Percentiles rank a stretch among this genome's conserved stretches.
Conservation (phyloP, 148 eudicot genomes). For the Pharnaceum exiguum region DNA sequence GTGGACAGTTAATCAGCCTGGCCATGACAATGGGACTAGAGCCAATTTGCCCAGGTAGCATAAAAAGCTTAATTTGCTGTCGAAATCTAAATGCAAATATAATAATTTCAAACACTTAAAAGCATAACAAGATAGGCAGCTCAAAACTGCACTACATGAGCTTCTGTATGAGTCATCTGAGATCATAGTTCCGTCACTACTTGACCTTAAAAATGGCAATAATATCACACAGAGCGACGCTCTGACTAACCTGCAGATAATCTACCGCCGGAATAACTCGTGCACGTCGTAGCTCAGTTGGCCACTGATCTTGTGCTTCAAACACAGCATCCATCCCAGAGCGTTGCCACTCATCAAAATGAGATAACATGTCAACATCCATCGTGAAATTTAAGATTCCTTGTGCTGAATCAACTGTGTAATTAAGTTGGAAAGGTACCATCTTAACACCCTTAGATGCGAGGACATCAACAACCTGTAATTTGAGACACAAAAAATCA, state of each 20-base stretch:
- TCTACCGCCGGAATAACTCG: conserved; percentile 85
- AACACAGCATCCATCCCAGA: conserved; percentile 53
- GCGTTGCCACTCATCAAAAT: conserved; percentile 93
- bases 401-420: conserved; percentile 76
- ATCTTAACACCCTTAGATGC: conserved; percentile 76
- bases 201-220: too few relatives aligned
- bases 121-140: too few relatives aligned
- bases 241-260: conserved; percentile 64
- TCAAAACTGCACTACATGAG: too few relatives aligned
- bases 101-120: too few relatives aligned
- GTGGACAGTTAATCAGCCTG: too few relatives aligned
- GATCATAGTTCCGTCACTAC: too few relatives aligned
- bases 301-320: conserved; percentile 99
- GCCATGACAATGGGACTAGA: too few relatives aligned
- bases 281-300: conserved; percentile 75
- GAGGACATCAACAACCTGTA: conserved; percentile 73
- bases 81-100: too few relatives aligned
- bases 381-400: conserved; percentile 83
- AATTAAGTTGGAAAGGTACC: conserved; percentile 79
- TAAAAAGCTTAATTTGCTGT: too few relatives aligned
- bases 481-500: background rate
- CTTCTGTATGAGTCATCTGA: too few relatives aligned
- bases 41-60: too few relatives aligned
- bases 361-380: conserved; percentile 92
- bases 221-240: too few relatives aligned